These are phyloP conservation scores for Lunularia cruciata DNA, from an alignment of 225 moss, liverwort and hornwort species.

Conservation along the genomic window DNA sequence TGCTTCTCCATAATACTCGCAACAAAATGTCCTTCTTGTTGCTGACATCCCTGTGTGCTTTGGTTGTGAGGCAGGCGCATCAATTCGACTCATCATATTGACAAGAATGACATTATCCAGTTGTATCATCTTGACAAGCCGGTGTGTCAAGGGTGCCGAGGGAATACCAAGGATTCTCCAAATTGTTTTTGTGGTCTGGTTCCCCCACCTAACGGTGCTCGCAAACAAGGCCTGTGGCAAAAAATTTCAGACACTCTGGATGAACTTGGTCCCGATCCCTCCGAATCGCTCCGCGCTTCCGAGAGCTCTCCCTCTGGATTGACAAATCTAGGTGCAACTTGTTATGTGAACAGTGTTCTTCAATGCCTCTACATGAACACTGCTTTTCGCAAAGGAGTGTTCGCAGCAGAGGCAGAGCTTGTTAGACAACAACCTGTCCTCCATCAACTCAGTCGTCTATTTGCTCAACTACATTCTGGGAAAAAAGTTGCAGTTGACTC, in stretches of 20 bases:
- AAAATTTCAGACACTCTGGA: constrained; percentile 79
- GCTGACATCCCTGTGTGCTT: neutral
- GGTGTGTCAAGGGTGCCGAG: constrained; percentile 84
- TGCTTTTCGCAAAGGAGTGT: constrained; percentile 90
- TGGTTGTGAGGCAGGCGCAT: constrained; percentile 67
- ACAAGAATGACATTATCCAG: constrained; percentile 69
- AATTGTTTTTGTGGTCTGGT: constrained; percentile 94
- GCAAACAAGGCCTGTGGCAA: constrained; percentile 96
- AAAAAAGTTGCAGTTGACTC: constrained; percentile 94
- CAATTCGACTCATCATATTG: constrained; percentile 64
- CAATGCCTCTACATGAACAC: constrained; percentile 96
- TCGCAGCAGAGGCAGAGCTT: constrained; percentile 90
- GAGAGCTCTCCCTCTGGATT: constrained; percentile 80
- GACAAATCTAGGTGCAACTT: constrained; percentile 95
- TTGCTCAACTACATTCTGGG: constrained; percentile 90
- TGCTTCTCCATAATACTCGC: no score
- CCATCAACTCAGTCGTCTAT: constrained; percentile 90
- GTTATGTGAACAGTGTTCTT: constrained; percentile 96
- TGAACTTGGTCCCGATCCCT: constrained; percentile 93
- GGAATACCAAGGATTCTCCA: constrained; percentile 87
- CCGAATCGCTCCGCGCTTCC: constrained; percentile 71
- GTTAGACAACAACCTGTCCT: constrained; percentile 85
- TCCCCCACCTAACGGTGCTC: constrained; percentile 76
- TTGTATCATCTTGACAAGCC: constrained; percentile 85
- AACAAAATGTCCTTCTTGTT: no score